Base-by-base conservation (phyloP, 495 filamentous ascomycete species). In the Echria macrotheca region DNA sequence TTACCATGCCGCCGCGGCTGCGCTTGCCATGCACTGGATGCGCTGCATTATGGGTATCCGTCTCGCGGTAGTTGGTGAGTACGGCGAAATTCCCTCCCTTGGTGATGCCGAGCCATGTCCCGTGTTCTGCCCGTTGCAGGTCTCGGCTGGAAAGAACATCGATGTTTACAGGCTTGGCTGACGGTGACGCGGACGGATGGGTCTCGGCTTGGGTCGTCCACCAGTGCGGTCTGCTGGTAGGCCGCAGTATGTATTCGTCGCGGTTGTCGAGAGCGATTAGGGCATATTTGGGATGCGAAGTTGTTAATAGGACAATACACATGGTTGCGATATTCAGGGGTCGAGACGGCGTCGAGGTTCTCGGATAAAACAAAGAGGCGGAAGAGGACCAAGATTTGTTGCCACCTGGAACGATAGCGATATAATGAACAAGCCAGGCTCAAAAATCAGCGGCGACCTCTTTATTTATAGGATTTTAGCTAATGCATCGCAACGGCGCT, bases 71-170 rank as follows among this genome's bases (percentile, higher is more conserved):
- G 72, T 99, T 99, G 45, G 94, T 97, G 28, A 99, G 76, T 28
- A 94, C 83, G 10, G 94, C 91, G 39, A 99, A 69, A 51, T 87
- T 87, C 12, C 93, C 93, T 25, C 83, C 71, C 49, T 75, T 81
- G 31, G 89, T 96, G 52, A 99, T 77, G 23, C 90, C 93, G 47
- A 97, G 81, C 93, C 94, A 99, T 36, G 94, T 97, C 19, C 93
- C 93, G 43, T 69, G 70, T 52, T 79, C 75, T 43, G 63, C 66
- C 15, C 76, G 66, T 47, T 78, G 71, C 12, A 78, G 60, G 52
- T 78, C 75, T 44, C 69, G 63, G 41, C 75, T 65, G 23, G 72
- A 77, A 31, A 79, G 69, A 48, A 80, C 65, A 36, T 75, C 47
- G 64, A 72, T 18, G 53, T 60, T 21, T 12, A 5, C 25, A 26